A percentile compares a stretch with the other conserved stretches of the same genome.
phyloP scores from a whole-genome alignment of 2,329 filamentous ascomycete species.

The Curvularia sp. region DNA sequence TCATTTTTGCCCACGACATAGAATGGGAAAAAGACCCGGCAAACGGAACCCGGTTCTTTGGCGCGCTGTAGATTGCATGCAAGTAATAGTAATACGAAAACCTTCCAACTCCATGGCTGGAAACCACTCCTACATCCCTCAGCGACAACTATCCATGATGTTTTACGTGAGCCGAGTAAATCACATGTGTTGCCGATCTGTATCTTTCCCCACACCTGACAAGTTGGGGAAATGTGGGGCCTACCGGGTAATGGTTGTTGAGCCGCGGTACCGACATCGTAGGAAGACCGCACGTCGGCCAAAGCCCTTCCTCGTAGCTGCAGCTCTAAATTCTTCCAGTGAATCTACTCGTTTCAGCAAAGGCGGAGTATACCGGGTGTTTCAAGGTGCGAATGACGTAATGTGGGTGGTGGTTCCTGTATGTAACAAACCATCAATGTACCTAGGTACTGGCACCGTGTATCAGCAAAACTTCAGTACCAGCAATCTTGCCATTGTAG shows the following conservation, averaged over 20 bases:
- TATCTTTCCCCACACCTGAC: conserved; percentile 14
- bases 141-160: neutral
- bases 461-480: neutral
- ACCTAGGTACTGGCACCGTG: neutral
- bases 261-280: conserved; percentile 11
- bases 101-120: neutral
- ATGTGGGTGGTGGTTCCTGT: neutral
- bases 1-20: conserved; percentile 61
- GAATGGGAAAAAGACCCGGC: conserved; percentile 55
- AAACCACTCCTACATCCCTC: neutral
- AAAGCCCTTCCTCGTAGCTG: neutral
- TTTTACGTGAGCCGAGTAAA: neutral
- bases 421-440: neutral
- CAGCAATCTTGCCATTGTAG: neutral
- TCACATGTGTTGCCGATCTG: conserved; percentile 1
- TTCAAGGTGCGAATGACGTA: neutral
- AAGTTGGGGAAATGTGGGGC: conserved; percentile 23
- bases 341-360: neutral
- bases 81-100: neutral
- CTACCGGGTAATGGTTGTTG: neutral
- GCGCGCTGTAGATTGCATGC: conserved; percentile 12
- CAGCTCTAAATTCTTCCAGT: neutral
- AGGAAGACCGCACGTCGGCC: neutral
- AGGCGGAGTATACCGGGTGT: neutral
- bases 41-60: conserved; percentile 41